Evolutionary conservation across 192 early-diverging fungal genomes (phyloP).

Genomic region (Coemansia sp.): DNA sequence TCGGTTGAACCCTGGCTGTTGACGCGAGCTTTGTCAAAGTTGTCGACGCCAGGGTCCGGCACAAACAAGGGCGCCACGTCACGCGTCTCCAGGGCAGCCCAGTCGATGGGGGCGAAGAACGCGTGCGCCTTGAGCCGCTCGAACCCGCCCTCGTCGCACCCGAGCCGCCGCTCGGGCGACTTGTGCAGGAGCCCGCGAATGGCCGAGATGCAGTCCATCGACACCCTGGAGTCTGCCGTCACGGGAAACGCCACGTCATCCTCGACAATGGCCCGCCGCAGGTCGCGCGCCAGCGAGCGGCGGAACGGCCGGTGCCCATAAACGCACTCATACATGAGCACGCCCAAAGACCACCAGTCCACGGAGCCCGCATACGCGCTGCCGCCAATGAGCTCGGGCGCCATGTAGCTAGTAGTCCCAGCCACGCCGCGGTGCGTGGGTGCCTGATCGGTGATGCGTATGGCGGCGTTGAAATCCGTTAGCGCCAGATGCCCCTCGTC

Average conservation of each 20-base stretch:
- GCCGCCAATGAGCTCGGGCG: slow-evolving; percentile 60
- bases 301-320: slow-evolving; percentile 69
- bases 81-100: slow-evolving; percentile 69
- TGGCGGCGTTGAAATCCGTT: slow-evolving; percentile 91
- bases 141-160: slow-evolving; percentile 68
- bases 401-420: slow-evolving; percentile 80
- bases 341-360: slow-evolving; percentile 94
- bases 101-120: slow-evolving; percentile 77
- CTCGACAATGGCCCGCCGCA: slow-evolving; percentile 42
- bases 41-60: slow-evolving; percentile 55
- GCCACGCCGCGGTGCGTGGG: not conserved
- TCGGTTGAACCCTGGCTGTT: slow-evolving; percentile 15
- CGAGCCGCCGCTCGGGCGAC: slow-evolving; percentile 71
- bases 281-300: not conserved
- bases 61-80: slow-evolving; percentile 70
- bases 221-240: slow-evolving; percentile 31
- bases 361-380: slow-evolving; percentile 69
- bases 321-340: slow-evolving; percentile 84
- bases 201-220: slow-evolving; percentile 66
- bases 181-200: slow-evolving; percentile 71
- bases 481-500: slow-evolving; percentile 78
- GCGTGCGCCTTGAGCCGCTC: slow-evolving; percentile 67
- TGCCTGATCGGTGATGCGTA: slow-evolving; percentile 57
- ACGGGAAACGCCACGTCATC: slow-evolving; percentile 57
- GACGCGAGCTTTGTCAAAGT: slow-evolving; percentile 48